phyloP scores from a whole-genome alignment of 768 basidiomycete genomes.

The Auricularia heimuer region DNA sequence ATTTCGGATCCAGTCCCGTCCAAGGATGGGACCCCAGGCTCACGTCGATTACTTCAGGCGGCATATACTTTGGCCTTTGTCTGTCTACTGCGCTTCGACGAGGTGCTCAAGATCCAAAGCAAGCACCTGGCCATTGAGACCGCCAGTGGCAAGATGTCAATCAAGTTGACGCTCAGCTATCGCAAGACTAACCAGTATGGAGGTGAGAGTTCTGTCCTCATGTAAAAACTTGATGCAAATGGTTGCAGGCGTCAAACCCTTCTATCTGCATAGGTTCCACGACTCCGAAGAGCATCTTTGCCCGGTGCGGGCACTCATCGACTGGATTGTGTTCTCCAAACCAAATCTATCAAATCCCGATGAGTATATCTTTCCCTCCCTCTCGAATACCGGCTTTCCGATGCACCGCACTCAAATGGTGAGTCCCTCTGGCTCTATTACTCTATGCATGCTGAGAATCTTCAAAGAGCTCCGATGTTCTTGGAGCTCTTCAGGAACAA shows the following conservation, averaged over 20 bases:
- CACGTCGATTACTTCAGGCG: slow-evolving; percentile 19
- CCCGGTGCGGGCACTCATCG: slow-evolving; percentile 20
- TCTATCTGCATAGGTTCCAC: slow-evolving; percentile 17
- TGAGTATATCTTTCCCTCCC: too few relatives aligned
- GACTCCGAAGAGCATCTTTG: slow-evolving; percentile 24
- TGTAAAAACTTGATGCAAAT: neutral
- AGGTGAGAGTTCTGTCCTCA: slow-evolving; percentile 11
- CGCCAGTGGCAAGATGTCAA: slow-evolving; percentile 1
- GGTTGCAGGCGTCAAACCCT: slow-evolving; percentile 23
- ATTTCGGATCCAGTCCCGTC: neutral
- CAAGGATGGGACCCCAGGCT: slow-evolving; percentile 8
- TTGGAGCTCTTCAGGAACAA: slow-evolving; percentile 32
- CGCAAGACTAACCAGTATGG: slow-evolving; percentile 23
- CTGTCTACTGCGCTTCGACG: slow-evolving; percentile 26
- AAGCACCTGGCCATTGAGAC: slow-evolving; percentile 15
- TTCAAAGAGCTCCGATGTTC: slow-evolving; percentile 25
- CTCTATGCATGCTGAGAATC: neutral
- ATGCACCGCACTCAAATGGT: too few relatives aligned
- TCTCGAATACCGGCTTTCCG: too few relatives aligned
- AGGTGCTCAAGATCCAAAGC: slow-evolving; percentile 25
- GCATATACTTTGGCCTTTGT: slow-evolving; percentile 26
- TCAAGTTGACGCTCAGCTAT: slow-evolving; percentile 18
- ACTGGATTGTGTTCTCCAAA: neutral
- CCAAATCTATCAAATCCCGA: too few relatives aligned
- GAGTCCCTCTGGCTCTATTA: too few relatives aligned